These are phyloP conservation scores for Talaromyces trachyspermus DNA, from an alignment of 495 filamentous ascomycete species.

Conservation along the genomic window DNA sequence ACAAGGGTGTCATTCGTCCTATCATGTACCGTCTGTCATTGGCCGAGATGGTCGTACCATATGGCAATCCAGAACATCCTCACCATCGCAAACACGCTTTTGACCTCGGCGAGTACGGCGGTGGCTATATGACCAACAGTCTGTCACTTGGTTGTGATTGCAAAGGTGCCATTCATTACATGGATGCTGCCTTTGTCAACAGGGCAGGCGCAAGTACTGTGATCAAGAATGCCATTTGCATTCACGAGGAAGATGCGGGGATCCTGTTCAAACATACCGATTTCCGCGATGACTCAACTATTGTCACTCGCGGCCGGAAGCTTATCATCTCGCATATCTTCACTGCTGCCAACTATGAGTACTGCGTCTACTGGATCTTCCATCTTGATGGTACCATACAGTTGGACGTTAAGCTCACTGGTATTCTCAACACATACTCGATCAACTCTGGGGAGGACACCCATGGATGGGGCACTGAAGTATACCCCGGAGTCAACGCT, in stretches of 20 bases:
- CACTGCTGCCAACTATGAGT: conserved; percentile 97
- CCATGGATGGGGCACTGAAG: conserved; percentile 85
- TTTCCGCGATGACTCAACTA: conserved; percentile 82
- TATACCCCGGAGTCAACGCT: conserved; percentile 77
- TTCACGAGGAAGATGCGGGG: conserved; percentile 91
- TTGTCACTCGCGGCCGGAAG: conserved; percentile 82
- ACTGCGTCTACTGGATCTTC: conserved; percentile 90
- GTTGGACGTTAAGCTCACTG: conserved; percentile 90
- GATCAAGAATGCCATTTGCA: conserved; percentile 94
- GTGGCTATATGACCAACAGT: conserved; percentile 93
- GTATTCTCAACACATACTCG: conserved; percentile 89
- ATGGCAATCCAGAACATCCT: conserved; percentile 87
- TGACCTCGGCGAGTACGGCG: conserved; percentile 89
- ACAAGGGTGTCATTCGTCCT: conserved; percentile 71
- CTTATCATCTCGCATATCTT: conserved; percentile 89
- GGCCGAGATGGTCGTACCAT: conserved; percentile 95
- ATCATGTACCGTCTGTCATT: conserved; percentile 90
- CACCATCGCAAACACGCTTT: conserved; percentile 95
- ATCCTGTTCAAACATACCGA: conserved; percentile 96
- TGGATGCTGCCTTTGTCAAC: conserved; percentile 79
- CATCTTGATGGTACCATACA: conserved; percentile 92
- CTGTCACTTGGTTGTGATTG: conserved; percentile 87
- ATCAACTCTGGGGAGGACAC: conserved; percentile 81
- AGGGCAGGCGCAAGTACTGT: conserved; percentile 65
- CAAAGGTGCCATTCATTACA: conserved; percentile 90